Evolutionary conservation across 495 filamentous ascomycete species (phyloP).

Genomic region (Penicillium flavigenum): DNA sequence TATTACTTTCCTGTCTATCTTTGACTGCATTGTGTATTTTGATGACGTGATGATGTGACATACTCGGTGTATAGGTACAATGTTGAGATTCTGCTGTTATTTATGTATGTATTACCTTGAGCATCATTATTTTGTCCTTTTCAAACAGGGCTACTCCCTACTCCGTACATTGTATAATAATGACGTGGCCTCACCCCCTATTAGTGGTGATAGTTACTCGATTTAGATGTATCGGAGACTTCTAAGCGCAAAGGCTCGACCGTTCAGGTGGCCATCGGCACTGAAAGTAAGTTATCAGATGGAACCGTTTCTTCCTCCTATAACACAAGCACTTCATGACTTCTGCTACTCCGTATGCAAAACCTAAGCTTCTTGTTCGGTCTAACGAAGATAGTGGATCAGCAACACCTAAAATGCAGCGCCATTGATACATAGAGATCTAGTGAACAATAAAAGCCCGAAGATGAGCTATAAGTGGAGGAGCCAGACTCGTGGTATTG

Average conservation of each 20-base stretch:
- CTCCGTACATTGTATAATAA: background rate
- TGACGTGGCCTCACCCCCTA: background rate
- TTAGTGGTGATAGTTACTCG: constrained; percentile 3
- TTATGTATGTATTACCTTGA: background rate
- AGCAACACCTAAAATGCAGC: background rate
- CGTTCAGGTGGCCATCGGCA: background rate
- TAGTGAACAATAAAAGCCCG: background rate
- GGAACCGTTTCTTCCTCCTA: background rate
- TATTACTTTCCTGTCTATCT: background rate
- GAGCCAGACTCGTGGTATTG: background rate
- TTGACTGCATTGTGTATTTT: constrained; percentile 1
- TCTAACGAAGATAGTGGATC: background rate
- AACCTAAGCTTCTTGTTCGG: background rate
- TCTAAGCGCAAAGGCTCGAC: background rate
- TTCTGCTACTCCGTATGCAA: background rate
- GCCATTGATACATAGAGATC: background rate
- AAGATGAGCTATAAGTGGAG: background rate
- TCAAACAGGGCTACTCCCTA: background rate
- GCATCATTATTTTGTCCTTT: background rate
- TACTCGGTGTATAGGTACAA: constrained; percentile 3
- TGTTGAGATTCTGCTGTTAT: background rate
- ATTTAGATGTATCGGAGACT: background rate
- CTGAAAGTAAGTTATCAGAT: constrained; percentile 24
- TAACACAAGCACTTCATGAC: background rate
- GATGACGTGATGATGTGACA: constrained; percentile 17